Evolutionary conservation across 2,329 filamentous ascomycete species (phyloP).

Genomic region (Lachnellula cervina): DNA sequence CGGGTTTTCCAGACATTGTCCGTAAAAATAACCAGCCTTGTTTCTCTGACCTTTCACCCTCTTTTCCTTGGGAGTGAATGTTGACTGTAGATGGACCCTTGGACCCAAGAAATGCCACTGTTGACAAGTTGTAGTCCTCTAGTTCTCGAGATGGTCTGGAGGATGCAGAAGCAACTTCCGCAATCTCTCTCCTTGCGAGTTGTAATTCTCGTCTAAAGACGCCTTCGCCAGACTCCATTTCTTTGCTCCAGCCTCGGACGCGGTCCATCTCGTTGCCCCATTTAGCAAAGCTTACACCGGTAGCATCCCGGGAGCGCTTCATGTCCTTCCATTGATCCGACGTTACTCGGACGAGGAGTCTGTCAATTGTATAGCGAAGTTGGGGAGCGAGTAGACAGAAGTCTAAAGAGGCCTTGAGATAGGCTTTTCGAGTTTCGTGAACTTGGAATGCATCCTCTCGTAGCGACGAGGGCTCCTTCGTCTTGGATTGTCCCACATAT

Average conservation of each 20-base stretch:
- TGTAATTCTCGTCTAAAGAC: conserved; percentile 79
- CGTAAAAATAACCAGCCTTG: conserved; percentile 92
- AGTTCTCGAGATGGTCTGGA: conserved; percentile 84
- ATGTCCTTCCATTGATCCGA: conserved; percentile 87
- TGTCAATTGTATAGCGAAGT: conserved; percentile 77
- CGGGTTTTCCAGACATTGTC: conserved; percentile 79
- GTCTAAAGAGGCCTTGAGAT: conserved; percentile 88
- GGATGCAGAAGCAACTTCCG: conserved; percentile 65
- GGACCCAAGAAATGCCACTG: conserved; percentile 78
- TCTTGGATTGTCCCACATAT: conserved; percentile 81
- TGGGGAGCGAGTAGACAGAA: conserved; percentile 87
- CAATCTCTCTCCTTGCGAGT: conserved; percentile 73
- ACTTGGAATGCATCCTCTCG: conserved; percentile 94
- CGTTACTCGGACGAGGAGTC: conserved; percentile 77
- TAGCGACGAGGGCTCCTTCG: conserved; percentile 86
- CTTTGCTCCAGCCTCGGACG: conserved; percentile 85
- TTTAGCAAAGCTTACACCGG: conserved; percentile 55
- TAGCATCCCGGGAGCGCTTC: conserved; percentile 63
- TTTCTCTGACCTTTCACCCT: conserved; percentile 58
- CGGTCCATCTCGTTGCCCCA: conserved; percentile 82
- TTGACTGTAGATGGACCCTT: conserved; percentile 56
- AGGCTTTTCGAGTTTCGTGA: conserved; percentile 85
- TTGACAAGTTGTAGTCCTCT: conserved; percentile 86
- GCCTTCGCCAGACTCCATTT: conserved; percentile 87
- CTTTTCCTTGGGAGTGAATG: conserved; percentile 46